Conservation (phyloP, 2,329 filamentous ascomycete species). For the Pseudogymnoascus sp. region DNA sequence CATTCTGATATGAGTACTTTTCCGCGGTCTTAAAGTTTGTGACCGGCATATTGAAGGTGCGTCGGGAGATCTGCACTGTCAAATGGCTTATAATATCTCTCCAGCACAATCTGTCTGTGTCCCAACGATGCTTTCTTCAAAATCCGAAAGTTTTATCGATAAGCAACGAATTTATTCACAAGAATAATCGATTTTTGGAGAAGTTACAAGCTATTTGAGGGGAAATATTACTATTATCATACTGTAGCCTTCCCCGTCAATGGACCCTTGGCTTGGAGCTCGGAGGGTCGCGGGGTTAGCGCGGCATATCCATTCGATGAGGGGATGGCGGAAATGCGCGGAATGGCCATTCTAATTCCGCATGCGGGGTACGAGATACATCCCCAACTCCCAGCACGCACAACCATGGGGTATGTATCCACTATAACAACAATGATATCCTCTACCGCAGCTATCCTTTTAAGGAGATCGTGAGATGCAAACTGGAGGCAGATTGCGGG, state of each 20-base stretch:
- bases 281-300: background rate
- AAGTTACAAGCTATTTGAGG: background rate
- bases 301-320: conserved; percentile 1
- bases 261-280: background rate
- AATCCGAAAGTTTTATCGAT: background rate
- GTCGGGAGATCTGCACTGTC: background rate
- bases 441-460: background rate
- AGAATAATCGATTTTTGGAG: background rate
- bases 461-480: background rate
- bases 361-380: conserved; percentile 1
- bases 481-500: background rate
- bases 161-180: background rate
- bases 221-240: conserved; percentile 5
- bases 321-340: conserved; percentile 1
- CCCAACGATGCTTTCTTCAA: background rate
- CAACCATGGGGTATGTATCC: background rate
- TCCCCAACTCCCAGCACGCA: background rate
- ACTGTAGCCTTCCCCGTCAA: background rate
- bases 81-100: background rate
- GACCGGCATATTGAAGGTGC: conserved; percentile 45
- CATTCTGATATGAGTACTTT: conserved; percentile 60
- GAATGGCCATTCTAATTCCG: background rate
- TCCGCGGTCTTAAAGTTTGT: conserved; percentile 55
- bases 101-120: background rate
- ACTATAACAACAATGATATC: background rate